Evolutionary conservation across 1,284 basidiomycete species (phyloP).

Genomic region (Cryptococcus sp.): DNA sequence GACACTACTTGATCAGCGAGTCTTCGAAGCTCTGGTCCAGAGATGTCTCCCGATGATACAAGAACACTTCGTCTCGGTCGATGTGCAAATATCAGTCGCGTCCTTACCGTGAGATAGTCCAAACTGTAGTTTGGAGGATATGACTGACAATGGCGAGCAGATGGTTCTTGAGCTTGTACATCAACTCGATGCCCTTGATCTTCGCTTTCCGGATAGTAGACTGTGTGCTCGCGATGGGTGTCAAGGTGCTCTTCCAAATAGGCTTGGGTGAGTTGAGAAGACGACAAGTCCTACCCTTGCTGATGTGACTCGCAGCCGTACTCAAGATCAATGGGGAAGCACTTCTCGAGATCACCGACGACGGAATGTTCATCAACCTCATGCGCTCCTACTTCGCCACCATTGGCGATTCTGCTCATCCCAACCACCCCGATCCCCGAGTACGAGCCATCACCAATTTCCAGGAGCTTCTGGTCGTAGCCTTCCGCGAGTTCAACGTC

Average conservation of each 20-base stretch:
- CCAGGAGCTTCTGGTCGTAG: conserved; percentile 93
- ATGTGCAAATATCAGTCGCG: conserved; percentile 95
- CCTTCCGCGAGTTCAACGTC: conserved; percentile 94
- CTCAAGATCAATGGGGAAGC: conserved; percentile 98
- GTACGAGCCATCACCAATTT: conserved; percentile 95
- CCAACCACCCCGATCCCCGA: conserved; percentile 81
- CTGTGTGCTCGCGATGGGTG: conserved; percentile 99
- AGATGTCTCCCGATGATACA: conserved; percentile 87
- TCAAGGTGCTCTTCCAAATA: conserved; percentile 92
- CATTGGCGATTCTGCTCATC: conserved; percentile 93
- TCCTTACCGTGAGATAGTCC: conserved; percentile 66
- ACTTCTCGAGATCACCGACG: conserved; percentile 92
- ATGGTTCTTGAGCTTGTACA: conserved; percentile 95
- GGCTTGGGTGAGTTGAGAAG: conserved; percentile 40
- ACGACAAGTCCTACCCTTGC: background rate
- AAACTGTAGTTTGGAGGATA: background rate
- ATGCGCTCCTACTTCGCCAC: conserved; percentile 95
- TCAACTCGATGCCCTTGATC: conserved; percentile 99
- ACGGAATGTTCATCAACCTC: conserved; percentile 92
- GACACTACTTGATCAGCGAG: conserved; percentile 93
- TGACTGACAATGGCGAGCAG: conserved; percentile 21
- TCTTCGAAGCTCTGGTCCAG: conserved; percentile 95
- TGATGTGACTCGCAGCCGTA: conserved; percentile 65
- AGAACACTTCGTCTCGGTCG: conserved; percentile 87
- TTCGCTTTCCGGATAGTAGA: conserved; percentile 99